Evolutionary conservation across 257 asterid species (phyloP), one percentile per base, ranked within the genome.

Genomic region (Marsdenia floribunda): DNA sequence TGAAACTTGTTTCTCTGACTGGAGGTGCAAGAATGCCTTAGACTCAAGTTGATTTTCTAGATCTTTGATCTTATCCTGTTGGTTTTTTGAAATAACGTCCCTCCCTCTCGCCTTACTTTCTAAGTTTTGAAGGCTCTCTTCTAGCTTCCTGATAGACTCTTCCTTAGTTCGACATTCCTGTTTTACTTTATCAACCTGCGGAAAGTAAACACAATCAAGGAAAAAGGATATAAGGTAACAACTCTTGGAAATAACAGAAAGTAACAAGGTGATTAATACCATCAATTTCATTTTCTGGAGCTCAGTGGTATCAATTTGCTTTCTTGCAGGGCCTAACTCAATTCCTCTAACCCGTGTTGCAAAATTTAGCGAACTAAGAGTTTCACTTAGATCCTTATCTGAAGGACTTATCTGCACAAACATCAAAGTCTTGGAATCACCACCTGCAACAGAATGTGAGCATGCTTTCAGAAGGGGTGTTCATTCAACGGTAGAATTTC

Each of bases 331-430:
- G 72, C 97, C 99, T 81, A 92, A 78, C 83, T 94, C 99, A 70
- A 94, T 86, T 67, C 97, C 97, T 83, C 99, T 82, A 58, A 88
- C 97, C 70, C 99, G 92, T 15, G 97, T 86, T 21, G 99, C 99
- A 79, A 94, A 94, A 75, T 92, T 92, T 19, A 94, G 81, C 1
- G 99, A 94, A 82, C 99, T 94, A 70, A 90, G 70, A 46, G 98
- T 94, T 85, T 94, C 99, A 47, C 97, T 86, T 10, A 80, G 24
- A 75, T 94, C 99, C 77, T 87, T 92, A 72, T 92, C 97, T 1
- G 99, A 89, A n/a, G 99, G 99, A 83, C 99, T 94, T 57, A 94
- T 94, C 83, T 94, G 99, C 50, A 94, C 97, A 85, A 94, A 94
- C 99, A 94, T 94, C 82, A 94, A 80, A 12, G 98, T 88, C 84